Conservation (phyloP, 1,284 basidiomycete species). For the Schizophyllum commune region DNA sequence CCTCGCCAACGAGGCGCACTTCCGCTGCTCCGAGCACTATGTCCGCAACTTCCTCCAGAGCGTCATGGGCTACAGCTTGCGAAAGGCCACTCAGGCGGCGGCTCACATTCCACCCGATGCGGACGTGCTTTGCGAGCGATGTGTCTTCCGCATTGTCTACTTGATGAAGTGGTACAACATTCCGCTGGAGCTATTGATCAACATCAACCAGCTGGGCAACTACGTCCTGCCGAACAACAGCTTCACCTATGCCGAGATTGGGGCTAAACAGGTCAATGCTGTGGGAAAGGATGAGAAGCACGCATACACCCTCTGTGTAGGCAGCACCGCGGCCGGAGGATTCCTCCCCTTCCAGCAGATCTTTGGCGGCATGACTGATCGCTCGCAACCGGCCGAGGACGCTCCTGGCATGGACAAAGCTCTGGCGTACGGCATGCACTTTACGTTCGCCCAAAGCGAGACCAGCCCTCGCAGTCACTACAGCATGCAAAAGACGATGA, state of each 20-base stretch:
- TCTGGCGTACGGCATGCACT: slow-evolving; percentile 11
- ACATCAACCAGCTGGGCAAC: slow-evolving; percentile 18
- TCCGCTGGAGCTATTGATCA: slow-evolving; percentile 14
- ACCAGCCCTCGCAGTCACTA: slow-evolving; percentile 17
- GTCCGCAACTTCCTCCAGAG: no score
- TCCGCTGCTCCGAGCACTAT: no score
- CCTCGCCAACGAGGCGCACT: no score
- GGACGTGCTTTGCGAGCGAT: slow-evolving; percentile 9
- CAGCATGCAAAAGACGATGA: slow-evolving; percentile 12
- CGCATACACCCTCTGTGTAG: slow-evolving; percentile 22
- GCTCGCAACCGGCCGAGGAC: slow-evolving; percentile 12
- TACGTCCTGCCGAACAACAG: slow-evolving; percentile 15
- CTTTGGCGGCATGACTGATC: no score
- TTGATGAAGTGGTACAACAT: slow-evolving; percentile 15
- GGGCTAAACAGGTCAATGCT: slow-evolving; percentile 20
- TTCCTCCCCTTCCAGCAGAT: no score
- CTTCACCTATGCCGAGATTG: slow-evolving; percentile 15
- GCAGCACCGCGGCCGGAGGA: no score
- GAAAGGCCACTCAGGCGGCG: slow-evolving; percentile 13
- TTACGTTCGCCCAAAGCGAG: slow-evolving; percentile 13
- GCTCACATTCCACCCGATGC: slow-evolving; percentile 15
- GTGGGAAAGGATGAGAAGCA: slow-evolving; percentile 21
- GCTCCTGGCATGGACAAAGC: slow-evolving; percentile 14
- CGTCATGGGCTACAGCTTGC: slow-evolving; percentile 16
- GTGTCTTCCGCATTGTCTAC: slow-evolving; percentile 15